A percentile compares a stretch with the other conserved stretches of the same genome.
phyloP scores from a whole-genome alignment of 2,329 filamentous ascomycete genomes.

The Nothophaeocryptopus gaeumannii region DNA sequence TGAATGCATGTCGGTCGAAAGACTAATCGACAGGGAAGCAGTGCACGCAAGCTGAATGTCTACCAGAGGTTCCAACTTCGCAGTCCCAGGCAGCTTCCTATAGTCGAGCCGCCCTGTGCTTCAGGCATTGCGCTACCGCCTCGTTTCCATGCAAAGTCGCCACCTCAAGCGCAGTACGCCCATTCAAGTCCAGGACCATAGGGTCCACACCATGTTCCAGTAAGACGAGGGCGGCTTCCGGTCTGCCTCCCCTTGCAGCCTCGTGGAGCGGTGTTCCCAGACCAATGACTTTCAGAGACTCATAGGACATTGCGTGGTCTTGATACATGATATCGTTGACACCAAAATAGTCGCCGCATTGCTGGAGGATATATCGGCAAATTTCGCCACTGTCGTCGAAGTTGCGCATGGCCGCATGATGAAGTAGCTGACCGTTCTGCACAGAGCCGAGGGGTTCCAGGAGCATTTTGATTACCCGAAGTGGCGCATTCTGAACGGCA shows the following conservation, averaged over 20 bases:
- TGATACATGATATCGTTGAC: slow-evolving; percentile 17
- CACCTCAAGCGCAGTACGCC: slow-evolving; percentile 16
- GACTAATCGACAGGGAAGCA: too few species aligned
- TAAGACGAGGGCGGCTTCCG: slow-evolving; percentile 9
- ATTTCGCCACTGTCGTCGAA: slow-evolving; percentile 11
- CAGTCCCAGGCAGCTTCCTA: too few species aligned
- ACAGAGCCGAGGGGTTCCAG: slow-evolving; percentile 7
- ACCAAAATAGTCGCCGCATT: neutral
- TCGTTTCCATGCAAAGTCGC: too few species aligned
- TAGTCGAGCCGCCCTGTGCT: too few species aligned
- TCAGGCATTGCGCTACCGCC: too few species aligned
- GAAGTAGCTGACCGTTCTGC: slow-evolving; percentile 12
- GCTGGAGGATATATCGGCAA: slow-evolving; percentile 12
- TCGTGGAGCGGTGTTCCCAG: slow-evolving; percentile 19
- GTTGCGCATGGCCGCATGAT: slow-evolving; percentile 7
- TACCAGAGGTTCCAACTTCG: too few species aligned
- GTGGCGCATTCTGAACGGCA: slow-evolving; percentile 10
- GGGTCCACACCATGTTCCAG: slow-evolving; percentile 6
- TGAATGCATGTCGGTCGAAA: too few species aligned
- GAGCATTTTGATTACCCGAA: slow-evolving; percentile 13
- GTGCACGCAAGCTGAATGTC: too few species aligned
- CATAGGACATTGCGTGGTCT: slow-evolving; percentile 17
- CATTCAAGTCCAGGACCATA: slow-evolving; percentile 10
- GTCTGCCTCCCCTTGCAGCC: slow-evolving; percentile 12
- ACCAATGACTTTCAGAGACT: slow-evolving; percentile 14